Evolutionary conservation across 1,139 yeast genomes (phyloP).

Genomic region (Kurtzmaniella quercitrusa): DNA sequence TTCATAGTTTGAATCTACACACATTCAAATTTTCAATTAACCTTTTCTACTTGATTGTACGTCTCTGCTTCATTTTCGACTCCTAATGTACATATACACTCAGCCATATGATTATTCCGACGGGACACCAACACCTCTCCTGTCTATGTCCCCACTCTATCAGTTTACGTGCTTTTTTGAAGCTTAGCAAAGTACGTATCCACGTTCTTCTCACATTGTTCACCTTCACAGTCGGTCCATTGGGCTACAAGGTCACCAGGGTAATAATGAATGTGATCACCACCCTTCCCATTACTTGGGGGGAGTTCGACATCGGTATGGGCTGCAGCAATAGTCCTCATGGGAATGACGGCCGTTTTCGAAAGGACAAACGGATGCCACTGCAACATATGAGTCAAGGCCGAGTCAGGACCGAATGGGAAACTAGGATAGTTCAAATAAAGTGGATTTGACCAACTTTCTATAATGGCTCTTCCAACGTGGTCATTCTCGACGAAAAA

Average conservation of each 20-base stretch:
- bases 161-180: constrained; percentile 7
- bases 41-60: neutral
- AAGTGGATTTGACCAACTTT: constrained; percentile 70
- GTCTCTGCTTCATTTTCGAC: neutral
- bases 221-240: constrained; percentile 51
- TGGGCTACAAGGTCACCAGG: constrained; percentile 63
- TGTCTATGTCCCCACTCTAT: neutral
- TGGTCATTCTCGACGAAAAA: constrained; percentile 65
- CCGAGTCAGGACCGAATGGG: constrained; percentile 56
- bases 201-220: constrained; percentile 49
- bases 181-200: constrained; percentile 26
- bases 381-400: constrained; percentile 77
- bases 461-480: constrained; percentile 63
- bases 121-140: neutral
- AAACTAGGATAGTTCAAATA: constrained; percentile 63
- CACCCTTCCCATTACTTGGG: constrained; percentile 20
- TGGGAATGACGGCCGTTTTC: constrained; percentile 69
- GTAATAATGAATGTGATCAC: constrained; percentile 43
- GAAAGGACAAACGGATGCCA: constrained; percentile 87
- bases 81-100: neutral
- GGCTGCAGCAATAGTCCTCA: constrained; percentile 35
- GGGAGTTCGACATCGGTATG: constrained; percentile 15
- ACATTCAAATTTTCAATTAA: too few species aligned
- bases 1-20: too few species aligned
- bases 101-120: too few species aligned